Evolutionary conservation across 75 land plant genomes (phyloP).

Genomic region (Chamaecyparis obtusa): DNA sequence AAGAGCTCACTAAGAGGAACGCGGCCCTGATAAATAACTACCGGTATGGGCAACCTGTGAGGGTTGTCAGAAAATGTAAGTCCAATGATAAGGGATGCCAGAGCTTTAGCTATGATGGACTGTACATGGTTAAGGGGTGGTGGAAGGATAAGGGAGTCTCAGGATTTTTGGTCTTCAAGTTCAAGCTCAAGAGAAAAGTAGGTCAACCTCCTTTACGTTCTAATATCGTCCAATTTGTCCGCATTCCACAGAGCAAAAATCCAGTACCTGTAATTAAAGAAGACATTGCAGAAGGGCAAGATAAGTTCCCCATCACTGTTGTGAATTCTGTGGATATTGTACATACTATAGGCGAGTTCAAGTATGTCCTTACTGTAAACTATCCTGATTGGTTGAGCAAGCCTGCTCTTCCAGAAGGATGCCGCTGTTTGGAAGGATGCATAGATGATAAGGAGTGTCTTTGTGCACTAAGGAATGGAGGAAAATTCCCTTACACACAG

Average conservation of each 20-base stretch:
- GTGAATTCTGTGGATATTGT: conserved; percentile 28
- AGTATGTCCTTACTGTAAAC: conserved; percentile 16
- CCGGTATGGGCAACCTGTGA: conserved; percentile 11
- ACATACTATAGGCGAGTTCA: conserved; percentile 12
- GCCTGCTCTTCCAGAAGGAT: conserved; percentile 26
- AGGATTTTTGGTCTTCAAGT: conserved; percentile 72
- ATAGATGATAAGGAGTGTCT: conserved; percentile 22
- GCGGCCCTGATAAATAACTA: conserved; percentile 12
- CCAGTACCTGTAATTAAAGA: conserved; percentile 8
- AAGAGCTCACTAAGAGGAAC: conserved; percentile 21
- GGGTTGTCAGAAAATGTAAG: conserved; percentile 32
- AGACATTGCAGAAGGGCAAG: conserved; percentile 27
- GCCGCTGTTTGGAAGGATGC: conserved; percentile 50
- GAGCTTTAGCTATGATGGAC: conserved; percentile 69
- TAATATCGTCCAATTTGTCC: conserved; percentile 18
- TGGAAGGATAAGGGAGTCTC: conserved; percentile 53
- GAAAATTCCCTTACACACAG: conserved; percentile 58
- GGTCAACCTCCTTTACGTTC: conserved; percentile 64
- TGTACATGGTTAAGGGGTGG: conserved; percentile 53
- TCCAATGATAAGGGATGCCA: conserved; percentile 20
- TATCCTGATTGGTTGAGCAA: conserved; percentile 7
- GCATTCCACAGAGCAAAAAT: conserved; percentile 2
- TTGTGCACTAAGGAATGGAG: conserved; percentile 59
- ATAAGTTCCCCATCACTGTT: conserved; percentile 25
- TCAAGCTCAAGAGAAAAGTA: conserved; percentile 41